Base-by-base conservation (phyloP, 306 rosid species). In the Quercus bicolor region DNA sequence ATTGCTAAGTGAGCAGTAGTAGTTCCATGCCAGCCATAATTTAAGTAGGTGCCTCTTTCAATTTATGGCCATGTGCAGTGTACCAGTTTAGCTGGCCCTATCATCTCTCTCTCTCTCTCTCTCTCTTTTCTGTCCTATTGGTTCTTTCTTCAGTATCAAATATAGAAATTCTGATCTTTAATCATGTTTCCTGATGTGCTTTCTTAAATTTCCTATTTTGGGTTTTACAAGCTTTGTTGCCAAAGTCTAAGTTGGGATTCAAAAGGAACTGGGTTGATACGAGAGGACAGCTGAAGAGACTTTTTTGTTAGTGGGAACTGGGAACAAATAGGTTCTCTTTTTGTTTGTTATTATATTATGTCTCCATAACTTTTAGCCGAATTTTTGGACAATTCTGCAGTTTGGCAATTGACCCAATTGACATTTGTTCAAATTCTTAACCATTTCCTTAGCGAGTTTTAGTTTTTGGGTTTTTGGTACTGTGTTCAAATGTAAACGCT, bases 71-170 rank as follows among this genome's bases (percentile, higher is more conserved):
- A 54, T 59, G 33, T 40, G 75, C 77, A 75, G 53, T 37, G 13
- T 14, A 16, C 80, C 43, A 45, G 3, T 29, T 37, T 51, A 65
- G 26, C 53, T 59, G 74, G 37, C 60, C 57, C 26, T 13, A 40
- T n/a, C 28, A 16, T 29, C 10, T 64, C 26, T 64, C 16, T 40
- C 56, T 5, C 6, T 33, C 5, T 40, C 34, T 70, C 64, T 54
- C 26, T 78, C 66, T 29, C 16, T 74, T 55, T 82, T 6, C 56
- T 77, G 75, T 70, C 10, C 73, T 4, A 20, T 64, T 54, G 7
- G 6, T 52, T 15, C 28, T 73, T 73, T 40, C 2, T 21, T 57
- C 10, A 18, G 28, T 19, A 26, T 55, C 5, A 15, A 33, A n/a
- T 37, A 28, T 31, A 21, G 45, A 26, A 62, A 51, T 76, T 62